Conservation (phyloP, 495 filamentous ascomycete species). For the Penicillium coffeae region DNA sequence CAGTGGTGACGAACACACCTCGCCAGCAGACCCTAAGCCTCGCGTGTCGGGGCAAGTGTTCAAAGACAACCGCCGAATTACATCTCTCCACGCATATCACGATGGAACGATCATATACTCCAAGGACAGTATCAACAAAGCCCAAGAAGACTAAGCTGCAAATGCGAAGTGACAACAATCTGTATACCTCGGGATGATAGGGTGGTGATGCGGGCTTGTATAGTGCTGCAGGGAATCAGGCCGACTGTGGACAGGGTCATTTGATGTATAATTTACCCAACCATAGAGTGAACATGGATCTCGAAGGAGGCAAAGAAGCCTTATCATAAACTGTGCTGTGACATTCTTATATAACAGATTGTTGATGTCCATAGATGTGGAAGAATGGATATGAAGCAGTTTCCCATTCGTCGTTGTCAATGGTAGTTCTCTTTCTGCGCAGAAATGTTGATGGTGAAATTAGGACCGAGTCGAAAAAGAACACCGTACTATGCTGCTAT, state of each 20-base stretch:
- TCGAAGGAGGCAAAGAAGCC: too few relatives aligned
- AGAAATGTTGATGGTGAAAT: slow-evolving; percentile 2
- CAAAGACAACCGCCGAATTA: not conserved
- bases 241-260: not conserved
- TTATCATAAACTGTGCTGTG: too few relatives aligned
- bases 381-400: not conserved
- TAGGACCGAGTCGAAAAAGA: slow-evolving; percentile 5
- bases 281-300: not conserved
- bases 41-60: not conserved
- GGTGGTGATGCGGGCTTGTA: not conserved
- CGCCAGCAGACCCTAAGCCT: not conserved
- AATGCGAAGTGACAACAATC: not conserved
- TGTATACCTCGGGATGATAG: not conserved
- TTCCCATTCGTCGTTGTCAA: not conserved
- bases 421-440: not conserved
- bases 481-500: slow-evolving; percentile 3
- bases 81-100: not conserved
- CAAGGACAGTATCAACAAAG: not conserved
- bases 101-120: not conserved
- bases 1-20: not conserved
- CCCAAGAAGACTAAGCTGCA: not conserved
- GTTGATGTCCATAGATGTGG: too few relatives aligned
- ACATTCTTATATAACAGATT: too few relatives aligned
- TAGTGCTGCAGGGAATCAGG: not conserved
- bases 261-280: not conserved